Evolutionary conservation across 1,284 basidiomycete genomes (phyloP).

Genomic region (Meira miltonrushii): DNA sequence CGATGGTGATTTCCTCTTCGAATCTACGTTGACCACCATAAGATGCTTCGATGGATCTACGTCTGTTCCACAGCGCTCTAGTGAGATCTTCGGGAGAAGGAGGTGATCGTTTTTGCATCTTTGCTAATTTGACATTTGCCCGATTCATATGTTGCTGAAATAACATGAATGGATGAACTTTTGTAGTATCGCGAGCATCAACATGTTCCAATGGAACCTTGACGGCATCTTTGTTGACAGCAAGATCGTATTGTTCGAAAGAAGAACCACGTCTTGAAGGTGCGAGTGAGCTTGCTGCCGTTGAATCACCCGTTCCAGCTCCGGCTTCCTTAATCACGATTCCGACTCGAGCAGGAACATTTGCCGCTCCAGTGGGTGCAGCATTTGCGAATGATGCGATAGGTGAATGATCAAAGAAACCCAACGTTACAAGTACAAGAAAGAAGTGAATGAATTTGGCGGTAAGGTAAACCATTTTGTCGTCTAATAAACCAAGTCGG

Average conservation of each 20-base stretch:
- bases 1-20: no score
- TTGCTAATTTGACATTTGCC: conserved; percentile 33
- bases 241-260: no score
- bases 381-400: neutral
- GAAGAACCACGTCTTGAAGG: no score
- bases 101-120: conserved; percentile 16
- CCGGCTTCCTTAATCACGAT: conserved; percentile 22
- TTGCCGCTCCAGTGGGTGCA: neutral
- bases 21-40: no score
- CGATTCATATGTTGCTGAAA: conserved; percentile 36
- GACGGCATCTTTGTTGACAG: no score
- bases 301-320: no score
- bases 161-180: conserved; percentile 11
- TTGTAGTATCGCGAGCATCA: no score
- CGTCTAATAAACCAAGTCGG: no score
- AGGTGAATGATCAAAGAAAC: conserved; percentile 22
- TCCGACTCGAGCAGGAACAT: conserved; percentile 24
- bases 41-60: neutral
- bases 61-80: conserved; percentile 17
- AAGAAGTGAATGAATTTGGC: conserved; percentile 27
- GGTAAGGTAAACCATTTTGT: conserved; percentile 26
- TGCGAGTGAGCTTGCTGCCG: no score
- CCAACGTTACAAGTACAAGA: conserved; percentile 30
- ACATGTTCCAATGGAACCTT: no score
- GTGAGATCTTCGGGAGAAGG: conserved; percentile 20